Conservation (phyloP, 2,329 filamentous ascomycete species). For the Monosporascus ibericus region DNA sequence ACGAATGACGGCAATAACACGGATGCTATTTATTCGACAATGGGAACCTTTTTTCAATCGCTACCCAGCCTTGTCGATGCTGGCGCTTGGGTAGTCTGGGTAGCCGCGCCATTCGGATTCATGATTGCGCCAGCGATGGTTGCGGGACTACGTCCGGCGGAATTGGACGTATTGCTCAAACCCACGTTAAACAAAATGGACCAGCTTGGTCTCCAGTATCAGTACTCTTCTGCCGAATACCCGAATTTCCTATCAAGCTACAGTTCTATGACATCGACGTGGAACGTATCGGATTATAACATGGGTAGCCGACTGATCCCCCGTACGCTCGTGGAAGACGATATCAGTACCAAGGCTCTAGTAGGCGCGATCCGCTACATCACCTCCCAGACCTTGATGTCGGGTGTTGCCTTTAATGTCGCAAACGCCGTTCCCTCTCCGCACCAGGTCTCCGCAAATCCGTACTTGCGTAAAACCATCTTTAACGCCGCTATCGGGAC, state of each 20-base stretch:
- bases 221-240: constrained; percentile 5
- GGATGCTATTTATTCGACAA: constrained; percentile 5
- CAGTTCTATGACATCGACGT: constrained; percentile 2
- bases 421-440: background rate
- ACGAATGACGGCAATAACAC: constrained; percentile 5
- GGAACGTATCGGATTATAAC: constrained; percentile 13
- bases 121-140: constrained; percentile 7
- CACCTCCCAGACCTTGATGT: constrained; percentile 1
- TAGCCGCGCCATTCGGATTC: constrained; percentile 7
- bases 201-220: constrained; percentile 4
- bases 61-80: constrained; percentile 8
- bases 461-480: constrained; percentile 9
- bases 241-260: constrained; percentile 4
- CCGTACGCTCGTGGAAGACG: constrained; percentile 4
- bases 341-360: constrained; percentile 1
- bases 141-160: background rate
- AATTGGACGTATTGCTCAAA: constrained; percentile 5
- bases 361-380: constrained; percentile 8
- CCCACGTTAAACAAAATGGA: constrained; percentile 2
- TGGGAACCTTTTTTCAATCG: constrained; percentile 5
- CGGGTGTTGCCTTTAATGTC: constrained; percentile 7
- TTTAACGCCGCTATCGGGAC: constrained; percentile 4
- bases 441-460: constrained; percentile 4
- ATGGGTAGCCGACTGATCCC: constrained; percentile 9
- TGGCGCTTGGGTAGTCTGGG: constrained; percentile 5